These are phyloP conservation scores for Hypoxylon sp. DNA, from an alignment of 2,329 filamentous ascomycete genomes.

Conservation along the genomic window DNA sequence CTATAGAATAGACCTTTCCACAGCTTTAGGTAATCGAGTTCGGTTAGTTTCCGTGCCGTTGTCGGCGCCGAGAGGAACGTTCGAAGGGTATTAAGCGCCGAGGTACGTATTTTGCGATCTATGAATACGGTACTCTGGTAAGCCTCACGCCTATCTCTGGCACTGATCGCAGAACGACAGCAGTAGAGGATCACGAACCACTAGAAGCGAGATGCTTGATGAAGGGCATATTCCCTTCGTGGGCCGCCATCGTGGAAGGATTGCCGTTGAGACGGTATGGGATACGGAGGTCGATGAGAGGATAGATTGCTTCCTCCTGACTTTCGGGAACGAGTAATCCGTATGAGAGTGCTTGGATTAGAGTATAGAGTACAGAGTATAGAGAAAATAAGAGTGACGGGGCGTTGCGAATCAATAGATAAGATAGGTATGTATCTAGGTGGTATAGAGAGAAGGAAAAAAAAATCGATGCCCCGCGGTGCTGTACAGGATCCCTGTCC, in stretches of 20 bases:
- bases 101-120: constrained; percentile 82
- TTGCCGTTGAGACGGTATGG: neutral
- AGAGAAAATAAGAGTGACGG: too few relatives aligned
- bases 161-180: neutral
- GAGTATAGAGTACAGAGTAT: too few relatives aligned
- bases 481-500: neutral
- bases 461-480: neutral
- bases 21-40: constrained; percentile 81
- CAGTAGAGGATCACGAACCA: constrained; percentile 60
- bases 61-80: constrained; percentile 74
- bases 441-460: too few relatives aligned
- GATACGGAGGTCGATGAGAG: neutral
- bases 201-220: constrained; percentile 85
- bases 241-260: constrained; percentile 45
- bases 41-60: constrained; percentile 61
- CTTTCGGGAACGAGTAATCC: too few relatives aligned
- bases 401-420: too few relatives aligned
- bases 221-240: constrained; percentile 70
- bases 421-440: too few relatives aligned
- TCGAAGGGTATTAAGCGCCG: constrained; percentile 78
- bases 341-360: too few relatives aligned
- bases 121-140: constrained; percentile 4
- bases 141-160: neutral
- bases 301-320: too few relatives aligned
- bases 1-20: constrained; percentile 96